A percentile compares a stretch with the other conserved stretches of the same genome.
Evolutionary conservation across 2,329 filamentous ascomycete genomes (phyloP).

Genomic region (Trichoderma cornu-damae): DNA sequence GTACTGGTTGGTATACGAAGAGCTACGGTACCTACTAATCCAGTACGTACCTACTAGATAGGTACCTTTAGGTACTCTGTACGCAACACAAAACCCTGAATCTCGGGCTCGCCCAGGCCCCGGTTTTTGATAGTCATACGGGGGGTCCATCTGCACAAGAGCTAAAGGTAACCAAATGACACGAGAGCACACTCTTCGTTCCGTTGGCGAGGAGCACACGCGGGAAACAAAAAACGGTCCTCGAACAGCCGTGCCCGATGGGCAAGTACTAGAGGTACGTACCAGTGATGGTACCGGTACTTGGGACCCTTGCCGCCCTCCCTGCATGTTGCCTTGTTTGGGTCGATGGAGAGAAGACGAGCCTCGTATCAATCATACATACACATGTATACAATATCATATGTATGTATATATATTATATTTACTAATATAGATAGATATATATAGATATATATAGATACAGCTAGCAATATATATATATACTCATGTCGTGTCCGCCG

Average conservation of each 20-base stretch:
- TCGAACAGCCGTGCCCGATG: neutral
- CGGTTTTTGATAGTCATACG: neutral
- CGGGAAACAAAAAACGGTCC: neutral
- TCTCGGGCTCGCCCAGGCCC: neutral
- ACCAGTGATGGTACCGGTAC: neutral
- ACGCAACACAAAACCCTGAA: too few species aligned
- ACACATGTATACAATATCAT: too few species aligned
- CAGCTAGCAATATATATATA: slow-evolving; percentile 2
- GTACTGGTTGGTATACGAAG: neutral
- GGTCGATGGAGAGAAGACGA: neutral
- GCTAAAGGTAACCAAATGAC: slow-evolving; percentile 1
- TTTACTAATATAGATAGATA: too few species aligned
- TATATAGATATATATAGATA: too few species aligned
- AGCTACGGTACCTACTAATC: too few species aligned
- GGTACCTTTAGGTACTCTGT: too few species aligned
- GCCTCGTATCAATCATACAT: slow-evolving; percentile 8
- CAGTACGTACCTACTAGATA: neutral
- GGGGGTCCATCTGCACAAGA: neutral
- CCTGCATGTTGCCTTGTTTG: slow-evolving; percentile 14
- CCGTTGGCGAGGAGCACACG: neutral
- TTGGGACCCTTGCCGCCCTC: slow-evolving; percentile 9
- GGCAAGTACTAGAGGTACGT: neutral
- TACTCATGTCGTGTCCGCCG: slow-evolving; percentile 9
- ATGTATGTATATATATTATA: too few species aligned
- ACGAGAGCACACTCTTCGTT: neutral